Percentiles rank a stretch among this genome's conserved stretches.
Evolutionary conservation across 805 yeast genomes (phyloP).

Genomic region (Candida oleophila): DNA sequence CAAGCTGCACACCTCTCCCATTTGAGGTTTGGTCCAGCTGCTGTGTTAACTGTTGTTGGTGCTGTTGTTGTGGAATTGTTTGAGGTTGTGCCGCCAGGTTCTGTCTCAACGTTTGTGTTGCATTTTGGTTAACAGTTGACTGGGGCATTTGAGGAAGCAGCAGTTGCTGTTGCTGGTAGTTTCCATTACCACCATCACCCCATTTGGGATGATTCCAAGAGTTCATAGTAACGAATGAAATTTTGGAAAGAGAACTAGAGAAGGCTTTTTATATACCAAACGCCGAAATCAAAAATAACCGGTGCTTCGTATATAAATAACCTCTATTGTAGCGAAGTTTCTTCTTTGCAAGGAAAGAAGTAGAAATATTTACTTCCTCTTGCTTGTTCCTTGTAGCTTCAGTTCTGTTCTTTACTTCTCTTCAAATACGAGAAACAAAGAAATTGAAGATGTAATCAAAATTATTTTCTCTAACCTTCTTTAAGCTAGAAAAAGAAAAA

Average conservation of each 20-base stretch:
- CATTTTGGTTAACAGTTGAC: not conserved
- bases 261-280: not conserved
- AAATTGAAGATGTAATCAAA: no score
- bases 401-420: no score
- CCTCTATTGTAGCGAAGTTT: not conserved
- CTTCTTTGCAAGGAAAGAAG: not conserved
- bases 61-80: not conserved
- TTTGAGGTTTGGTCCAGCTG: not conserved
- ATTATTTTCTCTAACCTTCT: constrained; percentile 1
- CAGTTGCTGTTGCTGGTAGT: constrained; percentile 1
- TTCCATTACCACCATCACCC: constrained; percentile 2
- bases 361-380: no score
- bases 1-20: not conserved
- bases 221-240: constrained; percentile 1
- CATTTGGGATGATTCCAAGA: constrained; percentile 6
- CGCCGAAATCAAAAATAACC: not conserved
- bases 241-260: not conserved
- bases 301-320: not conserved
- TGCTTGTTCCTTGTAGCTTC: no score
- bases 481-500: not conserved
- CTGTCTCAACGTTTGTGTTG: not conserved
- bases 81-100: not conserved
- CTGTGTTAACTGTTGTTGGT: not conserved
- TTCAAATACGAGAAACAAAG: no score
- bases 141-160: constrained; percentile 1